Evolutionary conservation across 1,284 basidiomycete genomes (phyloP).

Genomic region (Tremellales sp.): DNA sequence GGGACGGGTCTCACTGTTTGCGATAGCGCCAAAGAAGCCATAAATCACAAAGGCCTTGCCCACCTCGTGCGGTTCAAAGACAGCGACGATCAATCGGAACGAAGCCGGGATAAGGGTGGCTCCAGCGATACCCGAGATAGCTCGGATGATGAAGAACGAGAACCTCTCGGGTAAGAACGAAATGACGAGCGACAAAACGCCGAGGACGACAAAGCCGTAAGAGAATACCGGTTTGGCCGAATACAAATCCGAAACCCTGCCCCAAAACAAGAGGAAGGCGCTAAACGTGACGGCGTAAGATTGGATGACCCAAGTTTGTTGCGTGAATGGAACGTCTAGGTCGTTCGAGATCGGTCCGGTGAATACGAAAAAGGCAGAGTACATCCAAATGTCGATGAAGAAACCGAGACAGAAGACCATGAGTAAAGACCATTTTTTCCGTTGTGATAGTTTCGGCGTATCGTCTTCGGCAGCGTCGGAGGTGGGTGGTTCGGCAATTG

Average conservation of each 20-base stretch:
- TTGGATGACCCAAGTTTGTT: conserved; percentile 28
- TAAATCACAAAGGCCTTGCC: conserved; percentile 27
- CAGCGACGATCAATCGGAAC: conserved; percentile 27
- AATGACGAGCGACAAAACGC: conserved; percentile 25
- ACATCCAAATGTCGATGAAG: conserved; percentile 18
- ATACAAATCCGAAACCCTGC: conserved; percentile 22
- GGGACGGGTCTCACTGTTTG: too few species aligned
- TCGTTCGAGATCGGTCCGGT: conserved; percentile 13
- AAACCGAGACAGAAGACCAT: conserved; percentile 15
- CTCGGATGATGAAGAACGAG: conserved; percentile 32
- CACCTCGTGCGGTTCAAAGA: conserved; percentile 25
- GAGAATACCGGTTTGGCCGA: conserved; percentile 27
- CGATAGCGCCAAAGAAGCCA: conserved; percentile 16
- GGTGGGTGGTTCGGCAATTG: background rate
- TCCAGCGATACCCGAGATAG: conserved; percentile 29
- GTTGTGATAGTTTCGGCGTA: conserved; percentile 2
- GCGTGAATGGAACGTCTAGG: conserved; percentile 12
- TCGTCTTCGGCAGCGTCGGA: background rate
- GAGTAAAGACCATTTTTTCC: conserved; percentile 14
- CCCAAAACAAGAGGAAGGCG: conserved; percentile 31
- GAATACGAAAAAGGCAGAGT: background rate
- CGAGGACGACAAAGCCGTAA: conserved; percentile 26
- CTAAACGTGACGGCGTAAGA: conserved; percentile 33
- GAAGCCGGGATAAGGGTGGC: conserved; percentile 27
- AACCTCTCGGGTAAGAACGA: conserved; percentile 28